phyloP scores from a whole-genome alignment of 768 basidiomycete species.

The Hemileccinum impolitum region DNA sequence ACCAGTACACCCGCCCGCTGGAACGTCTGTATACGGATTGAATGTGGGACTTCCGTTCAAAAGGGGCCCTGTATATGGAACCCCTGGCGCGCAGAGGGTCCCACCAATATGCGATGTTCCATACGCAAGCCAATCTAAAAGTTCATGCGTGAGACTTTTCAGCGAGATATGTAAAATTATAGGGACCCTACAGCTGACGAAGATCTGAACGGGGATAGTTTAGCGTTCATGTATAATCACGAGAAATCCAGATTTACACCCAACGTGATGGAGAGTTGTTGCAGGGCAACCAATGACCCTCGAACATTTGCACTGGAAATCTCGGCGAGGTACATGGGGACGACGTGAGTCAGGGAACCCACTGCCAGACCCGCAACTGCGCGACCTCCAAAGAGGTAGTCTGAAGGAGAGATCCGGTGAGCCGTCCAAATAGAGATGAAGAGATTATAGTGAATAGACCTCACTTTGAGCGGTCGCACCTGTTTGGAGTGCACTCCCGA shows the following conservation, averaged over 20 bases:
- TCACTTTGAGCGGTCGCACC: slow-evolving; percentile 26
- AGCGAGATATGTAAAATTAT: not conserved
- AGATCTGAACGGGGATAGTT: slow-evolving; percentile 16
- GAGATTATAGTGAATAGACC: not conserved
- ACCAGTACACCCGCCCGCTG: slow-evolving; percentile 30
- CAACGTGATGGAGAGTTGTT: slow-evolving; percentile 34
- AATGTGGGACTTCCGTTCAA: slow-evolving; percentile 32
- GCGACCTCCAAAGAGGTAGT: slow-evolving; percentile 29
- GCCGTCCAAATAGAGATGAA: not conserved
- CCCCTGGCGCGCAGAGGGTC: slow-evolving; percentile 26
- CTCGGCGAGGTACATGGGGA: slow-evolving; percentile 37
- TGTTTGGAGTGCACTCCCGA: slow-evolving; percentile 31
- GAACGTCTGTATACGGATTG: slow-evolving; percentile 27
- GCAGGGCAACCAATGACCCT: slow-evolving; percentile 35
- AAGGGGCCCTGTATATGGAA: slow-evolving; percentile 30
- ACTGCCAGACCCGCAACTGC: slow-evolving; percentile 19
- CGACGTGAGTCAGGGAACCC: slow-evolving; percentile 21
- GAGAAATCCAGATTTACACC: slow-evolving; percentile 26
- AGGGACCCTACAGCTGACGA: slow-evolving; percentile 30
- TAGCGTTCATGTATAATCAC: not conserved
- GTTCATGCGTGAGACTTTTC: not conserved
- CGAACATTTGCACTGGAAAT: slow-evolving; percentile 38
- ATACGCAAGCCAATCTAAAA: slow-evolving; percentile 30
- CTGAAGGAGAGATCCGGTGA: slow-evolving; percentile 6
- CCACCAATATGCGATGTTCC: slow-evolving; percentile 35